Base-by-base conservation (phyloP, 352 stramenopile genomes). In the Globisporangium spiculum region DNA sequence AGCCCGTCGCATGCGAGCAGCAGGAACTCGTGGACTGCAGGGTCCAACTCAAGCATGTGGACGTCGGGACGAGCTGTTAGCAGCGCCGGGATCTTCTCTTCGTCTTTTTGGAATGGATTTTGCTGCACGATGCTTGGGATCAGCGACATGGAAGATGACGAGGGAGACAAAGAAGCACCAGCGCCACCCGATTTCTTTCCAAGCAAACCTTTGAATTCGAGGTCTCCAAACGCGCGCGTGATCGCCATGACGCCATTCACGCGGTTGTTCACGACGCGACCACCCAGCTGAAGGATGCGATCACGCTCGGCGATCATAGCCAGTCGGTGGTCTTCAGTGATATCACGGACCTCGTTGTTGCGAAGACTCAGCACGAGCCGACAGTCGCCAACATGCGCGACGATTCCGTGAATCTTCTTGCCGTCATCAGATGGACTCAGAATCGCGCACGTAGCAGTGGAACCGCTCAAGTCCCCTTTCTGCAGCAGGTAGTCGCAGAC, bases 201-300 rank as follows among this genome's bases (percentile, higher is more conserved):
- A 1, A 87, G 50, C 52, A 80, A 65, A 2, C 75, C 82, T 66
- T 96, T 96, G 75, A 95, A 92, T 67, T 93, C 86, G 4, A 96
- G 72, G 58, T 95, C 87, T 0, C 88, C 88, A 55, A 97, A 95
- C 3, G 84, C 85, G 1, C 89, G 85, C 12, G 88, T 94, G 71
- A 97, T 91, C n/a, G 82, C 82, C 75, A 95, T 89, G 30, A 93
- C 81, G 53, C 88, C 84, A 50, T 96, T 94, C 54, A 96, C 81
- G 55, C 88, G 82, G 54, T 91, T 90, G 73, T 94, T 96, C 30
- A 93, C 80, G 1, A 96, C 80, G 2, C 77, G 72, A 0, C 86
- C 88, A 12, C 88, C 88, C 12, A 81, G 67, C 32, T 77, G 63
- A 12, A 89, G 55, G 18, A 97, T 71, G 5, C 81, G 77, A 1